Base-by-base conservation (phyloP, 2,329 filamentous ascomycete species). In the Thielaviopsis euricoi region DNA sequence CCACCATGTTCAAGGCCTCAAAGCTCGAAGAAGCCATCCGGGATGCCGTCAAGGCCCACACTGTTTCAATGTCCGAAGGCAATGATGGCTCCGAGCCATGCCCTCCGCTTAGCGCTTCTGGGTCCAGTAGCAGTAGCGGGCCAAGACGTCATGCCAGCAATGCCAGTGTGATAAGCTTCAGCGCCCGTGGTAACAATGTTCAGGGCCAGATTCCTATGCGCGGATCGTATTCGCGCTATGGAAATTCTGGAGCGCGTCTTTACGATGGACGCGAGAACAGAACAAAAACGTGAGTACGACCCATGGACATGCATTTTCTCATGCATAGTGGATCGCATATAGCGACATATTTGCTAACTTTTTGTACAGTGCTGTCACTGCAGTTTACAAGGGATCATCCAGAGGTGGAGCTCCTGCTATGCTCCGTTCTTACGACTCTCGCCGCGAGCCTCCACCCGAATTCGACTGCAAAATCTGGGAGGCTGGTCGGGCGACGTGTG, bases 401-500 rank as follows among this genome's bases (percentile, higher is more conserved):
- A 82, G 80, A 64, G 81, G 81, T 46, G 79, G 80, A 6, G 76
- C 81, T 1, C 79, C 90, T 2, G 84, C 84, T 9, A 71, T 97
- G 60, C 74, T 98, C 58, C 85, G 93, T 63, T 97, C 91, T 1
- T 98, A 98, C 71, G 91, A 97, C 68, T 97, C 93, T 17, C 81
- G 91, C 65, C 89, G 86, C 69, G 93, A 97, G 69, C 86, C 90
- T 0, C 80, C 89, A 0, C 87, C 91, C 2, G 90, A 96, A 69
- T 91, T 89, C 61, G 87, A 95, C 66, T 95, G 90, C 71, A 95
- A 85, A 52, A 93, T 98, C 59, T 98, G 93, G 93, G 85, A 98
- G 71, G 93, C 93, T 4, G 93, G 93, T 12, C 82, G 93, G 61
- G 93, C 93, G n/a, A 98, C 93, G 0, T 88, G 81, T 56, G 88